Evolutionary conservation across 768 basidiomycete genomes (phyloP), one percentile per base, ranked within the genome.

Genomic region (Symmetrospora coprosmae): DNA sequence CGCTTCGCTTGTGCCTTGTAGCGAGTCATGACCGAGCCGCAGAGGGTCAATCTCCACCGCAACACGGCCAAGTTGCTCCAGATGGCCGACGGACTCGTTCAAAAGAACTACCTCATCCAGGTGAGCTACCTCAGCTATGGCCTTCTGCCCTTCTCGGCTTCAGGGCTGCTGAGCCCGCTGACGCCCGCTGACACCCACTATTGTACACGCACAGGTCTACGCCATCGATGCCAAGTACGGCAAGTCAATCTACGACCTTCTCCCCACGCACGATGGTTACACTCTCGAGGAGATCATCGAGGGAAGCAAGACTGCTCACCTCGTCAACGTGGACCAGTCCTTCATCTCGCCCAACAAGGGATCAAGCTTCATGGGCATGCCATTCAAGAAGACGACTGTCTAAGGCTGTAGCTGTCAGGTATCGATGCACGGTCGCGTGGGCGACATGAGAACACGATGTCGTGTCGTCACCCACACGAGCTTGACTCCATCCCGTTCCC

Each of bases 1-100:
- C n/a, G n/a, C n/a, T n/a, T n/a, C n/a, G n/a, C 13, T 11, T 47
- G 45, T n/a, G 14, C 23, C 8, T 55, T 37, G 34, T 56, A 51
- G 31, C 51, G 67, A 19, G 68, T 70, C 47, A 63, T 72, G 65
- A 66, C 65, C 11, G 61, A 56, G 16, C 51, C 53, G n/a, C 64
- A 69, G 64, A 58, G 71, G 31, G 63, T 65, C 33, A 68, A 72
- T 58, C 51, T 71, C 23, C 71, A 72, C 66, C 48, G 55, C 17
- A 71, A 71, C 62, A 72, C 71, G 7, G 69, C 67, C 17, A 61
- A 66, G 30, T 62, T 71, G 16, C 65, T 71, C 34, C 19, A 72
- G 68, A 64, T 66, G 27, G 68, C 70, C 61, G 71, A 72, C 38
- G 56, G 63, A 1, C 71, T 72, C 61, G 70, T 72, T 21, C 67